Evolutionary conservation across 306 rosid species (phyloP).

Genomic region (Gastrolobium bilobum): DNA sequence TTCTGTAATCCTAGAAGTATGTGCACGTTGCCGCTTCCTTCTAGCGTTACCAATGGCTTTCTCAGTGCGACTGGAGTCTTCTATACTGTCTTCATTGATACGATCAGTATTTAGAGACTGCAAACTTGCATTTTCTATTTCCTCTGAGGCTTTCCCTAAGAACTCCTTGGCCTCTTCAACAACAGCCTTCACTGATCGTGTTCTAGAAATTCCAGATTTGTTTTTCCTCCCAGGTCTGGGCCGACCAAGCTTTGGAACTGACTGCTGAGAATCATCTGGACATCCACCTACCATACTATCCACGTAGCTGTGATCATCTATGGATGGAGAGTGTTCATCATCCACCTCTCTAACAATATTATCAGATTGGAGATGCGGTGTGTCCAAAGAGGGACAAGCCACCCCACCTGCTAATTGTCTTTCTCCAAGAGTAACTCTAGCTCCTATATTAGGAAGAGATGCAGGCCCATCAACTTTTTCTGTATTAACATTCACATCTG

Average conservation of each 20-base stretch:
- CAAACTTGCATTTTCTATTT: conserved; percentile 53
- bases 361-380: conserved; percentile 50
- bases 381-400: conserved; percentile 48
- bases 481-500: conserved; percentile 49
- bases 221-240: conserved; percentile 56
- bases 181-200: conserved; percentile 76
- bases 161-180: conserved; percentile 81
- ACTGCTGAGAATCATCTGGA: conserved; percentile 79
- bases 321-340: conserved; percentile 52
- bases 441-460: conserved; percentile 41
- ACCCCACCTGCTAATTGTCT: conserved; percentile 50
- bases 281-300: conserved; percentile 67
- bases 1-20: conserved; percentile 62
- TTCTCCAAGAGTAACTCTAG: conserved; percentile 49
- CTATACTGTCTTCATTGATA: conserved; percentile 60
- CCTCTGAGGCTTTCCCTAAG: conserved; percentile 65
- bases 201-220: conserved; percentile 71
- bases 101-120: conserved; percentile 52
- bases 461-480: conserved; percentile 50
- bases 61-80: conserved; percentile 57
- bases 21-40: conserved; percentile 68
- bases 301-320: conserved; percentile 64
- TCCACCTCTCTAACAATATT: conserved; percentile 52
- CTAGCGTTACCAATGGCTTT: conserved; percentile 53
- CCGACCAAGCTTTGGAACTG: conserved; percentile 60